These are phyloP conservation scores for Epichloe gansuensis DNA, from an alignment of 2,329 filamentous ascomycete species.

Conservation along the genomic window DNA sequence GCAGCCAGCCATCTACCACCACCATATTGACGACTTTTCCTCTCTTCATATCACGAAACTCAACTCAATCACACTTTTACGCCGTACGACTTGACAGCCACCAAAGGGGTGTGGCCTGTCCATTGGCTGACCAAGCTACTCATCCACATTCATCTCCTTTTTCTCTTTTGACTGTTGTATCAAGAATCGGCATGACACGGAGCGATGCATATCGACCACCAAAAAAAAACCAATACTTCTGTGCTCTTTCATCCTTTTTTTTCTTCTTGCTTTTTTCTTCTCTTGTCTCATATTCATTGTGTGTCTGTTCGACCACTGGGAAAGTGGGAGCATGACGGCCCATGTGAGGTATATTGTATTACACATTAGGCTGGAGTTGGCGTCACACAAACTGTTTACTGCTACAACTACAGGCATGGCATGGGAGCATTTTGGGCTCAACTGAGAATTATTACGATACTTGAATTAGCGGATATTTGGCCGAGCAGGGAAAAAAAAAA, in stretches of 20 bases:
- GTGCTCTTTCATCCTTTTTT: conserved; percentile 11
- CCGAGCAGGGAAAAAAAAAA: conserved; percentile 1
- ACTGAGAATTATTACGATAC: conserved; percentile 18
- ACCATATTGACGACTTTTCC: neutral
- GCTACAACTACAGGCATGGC: conserved; percentile 15
- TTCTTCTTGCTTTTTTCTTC: conserved; percentile 12
- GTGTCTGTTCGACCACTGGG: conserved; percentile 12
- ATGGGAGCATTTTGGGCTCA: conserved; percentile 17
- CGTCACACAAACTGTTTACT: conserved; percentile 16
- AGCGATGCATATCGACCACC: conserved; percentile 36
- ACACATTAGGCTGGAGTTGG: conserved; percentile 18
- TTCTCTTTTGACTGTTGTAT: conserved; percentile 23
- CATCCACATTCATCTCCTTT: conserved; percentile 6
- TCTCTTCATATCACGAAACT: neutral
- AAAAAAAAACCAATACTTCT: neutral
- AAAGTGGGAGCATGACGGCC: conserved; percentile 13
- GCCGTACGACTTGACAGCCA: conserved; percentile 6
- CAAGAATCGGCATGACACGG: conserved; percentile 34
- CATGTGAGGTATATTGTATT: conserved; percentile 15
- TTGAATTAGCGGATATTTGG: conserved; percentile 14
- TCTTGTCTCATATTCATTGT: conserved; percentile 6
- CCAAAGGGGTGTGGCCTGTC: neutral
- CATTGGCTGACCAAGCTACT: neutral
- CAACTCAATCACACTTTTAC: conserved; percentile 7
- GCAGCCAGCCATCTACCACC: neutral